These are phyloP conservation scores for Dryas drummondii DNA, from an alignment of 306 rosid species.

Conservation along the genomic window DNA sequence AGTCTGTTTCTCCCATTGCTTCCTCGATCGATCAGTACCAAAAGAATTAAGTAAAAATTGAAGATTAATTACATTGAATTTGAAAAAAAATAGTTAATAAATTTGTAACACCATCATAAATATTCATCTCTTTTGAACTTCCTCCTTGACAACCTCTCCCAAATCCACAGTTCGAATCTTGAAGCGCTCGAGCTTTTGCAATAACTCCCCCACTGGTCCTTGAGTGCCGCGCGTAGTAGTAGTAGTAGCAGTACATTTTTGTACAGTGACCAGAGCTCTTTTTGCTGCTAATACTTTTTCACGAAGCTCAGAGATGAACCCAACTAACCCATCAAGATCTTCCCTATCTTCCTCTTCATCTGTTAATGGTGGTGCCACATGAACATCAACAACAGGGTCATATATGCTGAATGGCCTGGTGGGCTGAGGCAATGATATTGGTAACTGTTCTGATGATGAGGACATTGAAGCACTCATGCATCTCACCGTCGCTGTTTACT, in stretches of 20 bases:
- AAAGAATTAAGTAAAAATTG: no score
- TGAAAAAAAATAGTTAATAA: no score
- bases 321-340: constrained; percentile 1
- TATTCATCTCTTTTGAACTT: not conserved
- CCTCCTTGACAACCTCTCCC: constrained; percentile 17
- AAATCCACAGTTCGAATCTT: constrained; percentile 26
- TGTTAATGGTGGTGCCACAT: not conserved
- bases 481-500: not conserved
- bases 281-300: constrained; percentile 20
- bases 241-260: not conserved
- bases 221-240: not conserved
- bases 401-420: constrained; percentile 1
- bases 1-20: no score
- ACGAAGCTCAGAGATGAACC: constrained; percentile 8
- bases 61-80: no score
- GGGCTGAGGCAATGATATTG: constrained; percentile 8
- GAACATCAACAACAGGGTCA: not conserved
- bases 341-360: constrained; percentile 7
- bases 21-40: no score
- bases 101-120: no score
- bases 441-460: not conserved
- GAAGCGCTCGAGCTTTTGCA: constrained; percentile 27
- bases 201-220: constrained; percentile 8
- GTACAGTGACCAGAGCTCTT: not conserved
- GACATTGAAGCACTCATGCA: not conserved